A percentile compares a stretch with the other conserved stretches of the same genome.
Evolutionary conservation across 2,329 filamentous ascomycete species (phyloP).

Genomic region (Pseudogymnoascus sp.): DNA sequence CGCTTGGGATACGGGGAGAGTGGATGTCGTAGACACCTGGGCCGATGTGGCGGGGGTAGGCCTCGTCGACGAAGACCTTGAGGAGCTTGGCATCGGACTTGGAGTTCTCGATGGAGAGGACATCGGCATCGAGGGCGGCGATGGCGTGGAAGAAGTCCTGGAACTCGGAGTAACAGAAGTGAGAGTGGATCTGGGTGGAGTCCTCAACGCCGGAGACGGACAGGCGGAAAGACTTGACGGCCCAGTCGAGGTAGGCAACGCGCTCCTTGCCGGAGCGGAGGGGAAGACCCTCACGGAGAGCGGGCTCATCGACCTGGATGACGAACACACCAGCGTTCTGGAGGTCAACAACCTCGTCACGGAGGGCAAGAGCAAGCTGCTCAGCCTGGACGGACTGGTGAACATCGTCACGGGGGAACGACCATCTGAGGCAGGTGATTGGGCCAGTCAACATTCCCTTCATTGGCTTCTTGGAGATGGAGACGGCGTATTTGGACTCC

Average conservation of each 20-base stretch:
- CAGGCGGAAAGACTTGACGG: conserved; percentile 95
- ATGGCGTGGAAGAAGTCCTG: conserved; percentile 99
- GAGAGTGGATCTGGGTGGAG: conserved; percentile 97
- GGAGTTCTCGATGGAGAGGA: conserved; percentile 99
- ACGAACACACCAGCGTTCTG: conserved; percentile 94
- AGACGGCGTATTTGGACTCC: conserved; percentile 98
- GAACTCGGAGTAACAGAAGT: conserved; percentile 99
- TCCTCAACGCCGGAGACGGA: conserved; percentile 88
- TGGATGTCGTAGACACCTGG: conserved; percentile 99
- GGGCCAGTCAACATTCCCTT: conserved; percentile 99
- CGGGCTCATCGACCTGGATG: conserved; percentile 99
- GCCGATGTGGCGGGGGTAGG: conserved; percentile 95
- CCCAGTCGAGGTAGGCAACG: conserved; percentile 94
- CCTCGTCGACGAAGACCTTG: conserved; percentile 95
- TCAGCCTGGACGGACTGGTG: conserved; percentile 98
- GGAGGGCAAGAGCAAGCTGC: conserved; percentile 95
- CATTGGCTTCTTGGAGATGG: conserved; percentile 97
- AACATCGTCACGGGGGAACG: conserved; percentile 98
- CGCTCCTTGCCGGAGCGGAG: conserved; percentile 90
- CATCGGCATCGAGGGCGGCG: conserved; percentile 92
- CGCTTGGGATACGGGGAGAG: conserved; percentile 91
- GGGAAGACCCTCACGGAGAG: conserved; percentile 97
- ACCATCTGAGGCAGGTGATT: conserved; percentile 98
- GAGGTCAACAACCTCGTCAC: conserved; percentile 96
- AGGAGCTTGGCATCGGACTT: conserved; percentile 99